Conservation (phyloP, 345 rosid genomes). For the Psidium guajava region DNA sequence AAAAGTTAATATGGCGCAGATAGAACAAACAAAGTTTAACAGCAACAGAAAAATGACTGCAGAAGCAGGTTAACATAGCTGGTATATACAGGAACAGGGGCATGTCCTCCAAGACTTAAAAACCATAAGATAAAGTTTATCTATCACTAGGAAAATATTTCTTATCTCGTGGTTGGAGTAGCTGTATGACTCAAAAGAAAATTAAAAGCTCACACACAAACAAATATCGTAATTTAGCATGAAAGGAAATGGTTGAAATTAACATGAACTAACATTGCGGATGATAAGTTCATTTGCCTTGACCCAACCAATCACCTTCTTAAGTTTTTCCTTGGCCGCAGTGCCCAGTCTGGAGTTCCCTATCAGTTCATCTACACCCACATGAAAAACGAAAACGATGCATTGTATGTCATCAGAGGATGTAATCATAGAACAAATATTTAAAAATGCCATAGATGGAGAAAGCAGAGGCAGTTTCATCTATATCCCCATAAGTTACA, state of each 20-base stretch:
- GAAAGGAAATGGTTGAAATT: neutral
- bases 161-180: neutral
- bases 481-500: neutral
- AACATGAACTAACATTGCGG: neutral
- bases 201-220: neutral
- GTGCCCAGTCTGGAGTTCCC: conserved; percentile 18
- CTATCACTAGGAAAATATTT: neutral
- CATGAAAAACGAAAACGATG: neutral
- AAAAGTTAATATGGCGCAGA: neutral
- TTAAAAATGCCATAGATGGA: neutral
- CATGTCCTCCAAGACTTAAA: neutral
- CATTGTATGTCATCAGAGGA: neutral
- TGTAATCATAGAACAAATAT: neutral
- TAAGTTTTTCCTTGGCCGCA: conserved; percentile 22
- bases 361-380: conserved; percentile 24
- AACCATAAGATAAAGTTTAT: neutral
- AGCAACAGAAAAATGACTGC: neutral
- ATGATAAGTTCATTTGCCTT: conserved; percentile 15
- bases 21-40: neutral
- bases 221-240: conserved; percentile 7
- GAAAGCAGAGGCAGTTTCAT: neutral
- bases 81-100: neutral
- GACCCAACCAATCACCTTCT: conserved; percentile 39
- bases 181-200: neutral
- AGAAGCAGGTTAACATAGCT: neutral